Evolutionary conservation across 768 basidiomycete species (phyloP).

Genomic region (Leucocoprinus birnbaumii): DNA sequence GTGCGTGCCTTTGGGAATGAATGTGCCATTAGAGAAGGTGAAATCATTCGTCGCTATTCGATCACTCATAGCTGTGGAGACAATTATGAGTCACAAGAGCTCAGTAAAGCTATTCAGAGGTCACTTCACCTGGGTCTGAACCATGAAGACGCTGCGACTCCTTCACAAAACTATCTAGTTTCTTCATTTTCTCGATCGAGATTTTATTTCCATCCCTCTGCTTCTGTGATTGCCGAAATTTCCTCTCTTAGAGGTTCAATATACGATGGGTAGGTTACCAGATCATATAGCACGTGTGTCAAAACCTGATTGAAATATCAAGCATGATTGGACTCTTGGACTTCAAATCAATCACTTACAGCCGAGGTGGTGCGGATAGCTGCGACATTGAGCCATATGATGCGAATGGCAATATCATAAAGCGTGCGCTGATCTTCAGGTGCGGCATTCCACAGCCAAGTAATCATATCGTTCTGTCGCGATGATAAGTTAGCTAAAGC

Average conservation of each 20-base stretch:
- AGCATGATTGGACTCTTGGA: background rate
- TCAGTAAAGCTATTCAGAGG: background rate
- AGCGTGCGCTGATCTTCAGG: conserved; percentile 22
- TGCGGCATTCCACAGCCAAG: conserved; percentile 36
- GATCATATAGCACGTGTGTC: conserved; percentile 33
- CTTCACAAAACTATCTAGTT: conserved; percentile 51
- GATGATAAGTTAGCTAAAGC: background rate
- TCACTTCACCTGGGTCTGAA: conserved; percentile 21
- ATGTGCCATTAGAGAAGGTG: conserved; percentile 42
- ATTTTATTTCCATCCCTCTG: conserved; percentile 32
- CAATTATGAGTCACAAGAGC: background rate
- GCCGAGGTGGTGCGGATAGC: conserved; percentile 33
- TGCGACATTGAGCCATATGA: conserved; percentile 35
- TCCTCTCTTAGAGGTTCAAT: conserved; percentile 38
- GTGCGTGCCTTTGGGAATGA: conserved; percentile 34
- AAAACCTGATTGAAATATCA: conserved; percentile 21
- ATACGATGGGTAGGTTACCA: conserved; percentile 30
- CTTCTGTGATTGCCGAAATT: conserved; percentile 24
- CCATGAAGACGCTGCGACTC: conserved; percentile 38
- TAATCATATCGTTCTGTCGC: conserved; percentile 34
- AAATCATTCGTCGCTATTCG: conserved; percentile 36
- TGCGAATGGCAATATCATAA: conserved; percentile 21
- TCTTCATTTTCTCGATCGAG: conserved; percentile 34
- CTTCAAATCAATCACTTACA: conserved; percentile 21
- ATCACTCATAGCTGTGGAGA: conserved; percentile 16